phyloP scores from a whole-genome alignment of 768 basidiomycete genomes.

The Omphalotus guepiniiformis region DNA sequence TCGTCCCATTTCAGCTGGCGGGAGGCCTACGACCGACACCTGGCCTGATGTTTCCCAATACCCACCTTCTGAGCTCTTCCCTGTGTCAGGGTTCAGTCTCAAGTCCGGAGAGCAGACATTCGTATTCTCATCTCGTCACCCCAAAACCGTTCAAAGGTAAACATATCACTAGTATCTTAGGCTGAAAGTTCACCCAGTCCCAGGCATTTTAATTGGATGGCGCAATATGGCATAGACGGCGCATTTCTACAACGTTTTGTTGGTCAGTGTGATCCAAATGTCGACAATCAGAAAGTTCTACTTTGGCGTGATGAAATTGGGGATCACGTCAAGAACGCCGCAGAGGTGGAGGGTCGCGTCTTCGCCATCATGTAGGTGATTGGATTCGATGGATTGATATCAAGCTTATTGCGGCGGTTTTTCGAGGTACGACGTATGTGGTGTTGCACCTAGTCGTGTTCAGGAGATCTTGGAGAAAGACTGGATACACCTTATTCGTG shows the following conservation, averaged over 20 bases:
- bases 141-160: constrained; percentile 63
- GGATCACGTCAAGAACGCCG: constrained; percentile 67
- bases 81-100: constrained; percentile 60
- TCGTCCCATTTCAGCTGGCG: constrained; percentile 61
- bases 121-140: constrained; percentile 75
- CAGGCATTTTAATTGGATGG: constrained; percentile 84
- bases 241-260: constrained; percentile 79
- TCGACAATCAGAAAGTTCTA: constrained; percentile 44
- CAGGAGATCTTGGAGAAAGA: constrained; percentile 64
- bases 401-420: not conserved
- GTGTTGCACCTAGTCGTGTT: constrained; percentile 67
- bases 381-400: not conserved
- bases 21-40: constrained; percentile 67
- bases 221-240: constrained; percentile 73
- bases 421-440: constrained; percentile 77
- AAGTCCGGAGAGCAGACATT: constrained; percentile 55
- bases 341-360: constrained; percentile 75
- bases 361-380: constrained; percentile 75
- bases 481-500: constrained; percentile 65
- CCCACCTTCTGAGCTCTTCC: constrained; percentile 64
- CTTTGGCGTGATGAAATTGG: constrained; percentile 70
- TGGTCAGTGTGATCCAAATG: constrained; percentile 49
- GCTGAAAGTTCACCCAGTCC: not conserved
- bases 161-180: constrained; percentile 9
- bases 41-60: constrained; percentile 80